These are phyloP conservation scores for Mycena galopus DNA, from an alignment of 768 basidiomycete species.

Conservation along the genomic window DNA sequence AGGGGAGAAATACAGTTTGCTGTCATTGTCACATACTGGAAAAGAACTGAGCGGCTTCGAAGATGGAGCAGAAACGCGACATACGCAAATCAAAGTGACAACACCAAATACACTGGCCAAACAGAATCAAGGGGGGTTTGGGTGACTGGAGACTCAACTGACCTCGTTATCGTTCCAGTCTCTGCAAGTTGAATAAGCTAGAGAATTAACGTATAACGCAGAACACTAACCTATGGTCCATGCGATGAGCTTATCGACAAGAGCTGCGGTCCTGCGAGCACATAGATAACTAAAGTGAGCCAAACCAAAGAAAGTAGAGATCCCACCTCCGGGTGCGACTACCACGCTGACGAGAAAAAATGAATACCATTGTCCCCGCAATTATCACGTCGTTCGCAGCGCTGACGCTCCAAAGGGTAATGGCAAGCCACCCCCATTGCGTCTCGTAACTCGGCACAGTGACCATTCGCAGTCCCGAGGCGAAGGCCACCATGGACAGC, in stretches of 20 bases:
- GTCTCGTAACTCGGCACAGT: not conserved
- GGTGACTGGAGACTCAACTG: not conserved
- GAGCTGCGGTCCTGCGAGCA: not conserved
- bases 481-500: not conserved
- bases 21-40: not conserved
- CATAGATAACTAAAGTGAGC: not conserved
- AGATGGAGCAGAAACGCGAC: not conserved
- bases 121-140: not conserved
- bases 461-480: not conserved
- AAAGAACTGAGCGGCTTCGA: not conserved
- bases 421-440: slow-evolving; percentile 6
- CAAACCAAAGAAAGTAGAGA: no score
- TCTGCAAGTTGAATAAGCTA: not conserved
- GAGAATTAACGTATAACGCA: not conserved
- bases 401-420: not conserved
- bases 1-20: not conserved
- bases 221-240: slow-evolving; percentile 1
- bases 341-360: not conserved
- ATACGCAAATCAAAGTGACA: not conserved
- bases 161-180: slow-evolving; percentile 6
- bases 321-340: not conserved
- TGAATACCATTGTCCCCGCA: not conserved
- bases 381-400: not conserved
- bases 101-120: not conserved
- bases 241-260: slow-evolving; percentile 10